These are phyloP conservation scores for Chamaecyparis obtusa DNA, from an alignment of 75 land plant species.

Conservation along the genomic window DNA sequence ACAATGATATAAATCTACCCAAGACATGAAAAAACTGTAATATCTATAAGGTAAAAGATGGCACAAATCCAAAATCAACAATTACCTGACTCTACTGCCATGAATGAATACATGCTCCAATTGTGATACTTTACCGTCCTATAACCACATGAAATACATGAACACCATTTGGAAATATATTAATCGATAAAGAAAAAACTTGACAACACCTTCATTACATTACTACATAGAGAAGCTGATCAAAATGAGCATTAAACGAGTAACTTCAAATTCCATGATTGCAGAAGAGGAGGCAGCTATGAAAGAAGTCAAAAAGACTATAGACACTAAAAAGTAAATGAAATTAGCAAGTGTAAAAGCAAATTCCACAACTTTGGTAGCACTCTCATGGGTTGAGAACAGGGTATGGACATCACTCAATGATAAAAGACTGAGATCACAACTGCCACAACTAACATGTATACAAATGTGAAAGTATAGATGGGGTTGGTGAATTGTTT, in stretches of 20 bases:
- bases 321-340: too few relatives aligned
- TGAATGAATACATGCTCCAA: slow-evolving; percentile 93
- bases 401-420: too few relatives aligned
- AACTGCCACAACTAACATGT: too few relatives aligned
- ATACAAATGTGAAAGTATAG: too few relatives aligned
- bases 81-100: slow-evolving; percentile 91
- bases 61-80: background rate
- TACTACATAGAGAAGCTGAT: background rate
- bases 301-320: too few relatives aligned
- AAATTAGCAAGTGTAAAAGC: too few relatives aligned
- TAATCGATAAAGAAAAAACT: background rate
- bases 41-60: background rate
- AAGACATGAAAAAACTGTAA: background rate
- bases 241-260: background rate
- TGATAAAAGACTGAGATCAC: too few relatives aligned
- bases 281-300: too few relatives aligned
- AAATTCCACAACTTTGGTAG: too few relatives aligned
- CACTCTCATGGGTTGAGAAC: too few relatives aligned
- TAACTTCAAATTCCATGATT: too few relatives aligned
- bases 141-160: slow-evolving; percentile 13
- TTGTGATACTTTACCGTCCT: slow-evolving; percentile 92
- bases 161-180: background rate
- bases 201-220: background rate
- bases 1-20: background rate
- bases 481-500: too few relatives aligned